Base-by-base conservation (phyloP, 805 yeast genomes). In the Candida xyloterini region DNA sequence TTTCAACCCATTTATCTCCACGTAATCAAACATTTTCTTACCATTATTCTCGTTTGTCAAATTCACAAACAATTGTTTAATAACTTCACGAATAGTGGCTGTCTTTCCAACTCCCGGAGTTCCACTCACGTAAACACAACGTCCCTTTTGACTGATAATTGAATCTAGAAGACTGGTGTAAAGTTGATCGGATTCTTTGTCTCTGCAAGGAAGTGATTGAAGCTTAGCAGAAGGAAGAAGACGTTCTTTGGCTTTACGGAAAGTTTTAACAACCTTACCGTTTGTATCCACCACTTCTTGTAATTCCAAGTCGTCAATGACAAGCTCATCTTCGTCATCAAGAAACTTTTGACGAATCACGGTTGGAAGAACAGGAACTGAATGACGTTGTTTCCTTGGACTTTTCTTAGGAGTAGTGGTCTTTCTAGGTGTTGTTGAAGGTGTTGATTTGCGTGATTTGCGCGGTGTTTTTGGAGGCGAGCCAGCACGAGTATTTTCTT, bases 41-140 rank as follows among this genome's bases (percentile, higher is more conserved):
- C 52, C 38, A 27, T 49, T 23, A 23, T 23, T 43, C 11, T 53
- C 53, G n/a, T 40, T 38, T 7, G 52, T 44, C 30, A 56, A 28
- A 34, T 49, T 27, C 32, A 47, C 27, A 30, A 74, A 71, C 25
- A 93, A 62, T 52, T 84, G 88, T 24, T 78, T 73, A 18, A 93
- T 74, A 0, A 85, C 97, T 54, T 89, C 95, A 39, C 95, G 66
- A 2, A 91, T 80, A 0, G 98, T 91, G 3, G 95, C 93, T 0
- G 99, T 91, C 57, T 93, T 93, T 10, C 99, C 99, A 2, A 95
- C 91, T 7, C 99, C 99, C 0, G 99, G 99, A 0, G 96, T 88
- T 3, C 99, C 99, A 61, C 96, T 87, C 9, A 93, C 79, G 57
- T 90, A 93, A 5, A 93, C 63, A 49, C 96, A 87, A 7, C 90